Percentiles rank a stretch among this genome's conserved stretches.
phyloP scores from a whole-genome alignment of 2,329 filamentous ascomycete species.

The Amesomyces nigricolor region DNA sequence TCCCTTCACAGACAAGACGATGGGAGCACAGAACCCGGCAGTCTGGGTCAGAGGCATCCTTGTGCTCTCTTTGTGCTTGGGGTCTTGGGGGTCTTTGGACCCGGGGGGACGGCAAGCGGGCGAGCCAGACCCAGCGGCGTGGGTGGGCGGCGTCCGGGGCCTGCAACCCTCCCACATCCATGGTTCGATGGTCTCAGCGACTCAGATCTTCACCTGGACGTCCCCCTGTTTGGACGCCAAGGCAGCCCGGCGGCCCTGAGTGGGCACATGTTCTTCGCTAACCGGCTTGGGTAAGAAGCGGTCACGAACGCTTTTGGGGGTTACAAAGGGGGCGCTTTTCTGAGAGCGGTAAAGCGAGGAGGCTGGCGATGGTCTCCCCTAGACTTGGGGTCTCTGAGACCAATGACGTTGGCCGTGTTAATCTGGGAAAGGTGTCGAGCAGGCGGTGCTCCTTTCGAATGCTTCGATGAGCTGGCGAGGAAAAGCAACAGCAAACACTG shows the following conservation, averaged over 20 bases:
- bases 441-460: conserved; percentile 3
- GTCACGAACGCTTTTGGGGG: background rate
- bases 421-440: background rate
- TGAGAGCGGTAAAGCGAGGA: background rate
- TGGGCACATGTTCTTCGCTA: conserved; percentile 4
- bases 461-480: background rate
- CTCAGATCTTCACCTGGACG: conserved; percentile 9
- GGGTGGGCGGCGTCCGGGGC: conserved; percentile 10
- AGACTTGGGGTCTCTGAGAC: background rate
- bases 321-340: background rate
- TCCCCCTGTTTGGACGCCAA: background rate
- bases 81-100: background rate
- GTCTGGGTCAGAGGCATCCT: conserved; percentile 14
- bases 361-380: background rate
- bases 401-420: background rate
- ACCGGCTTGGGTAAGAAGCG: background rate
- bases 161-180: conserved; percentile 4
- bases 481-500: background rate
- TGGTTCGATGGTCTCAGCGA: conserved; percentile 9
- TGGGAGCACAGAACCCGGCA: conserved; percentile 15
- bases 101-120: background rate
- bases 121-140: conserved; percentile 14
- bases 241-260: background rate
- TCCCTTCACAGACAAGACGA: background rate
- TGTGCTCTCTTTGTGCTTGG: conserved; percentile 3